Evolutionary conservation across 495 filamentous ascomycete species (phyloP).

Genomic region (Penicillium egyptiacum): DNA sequence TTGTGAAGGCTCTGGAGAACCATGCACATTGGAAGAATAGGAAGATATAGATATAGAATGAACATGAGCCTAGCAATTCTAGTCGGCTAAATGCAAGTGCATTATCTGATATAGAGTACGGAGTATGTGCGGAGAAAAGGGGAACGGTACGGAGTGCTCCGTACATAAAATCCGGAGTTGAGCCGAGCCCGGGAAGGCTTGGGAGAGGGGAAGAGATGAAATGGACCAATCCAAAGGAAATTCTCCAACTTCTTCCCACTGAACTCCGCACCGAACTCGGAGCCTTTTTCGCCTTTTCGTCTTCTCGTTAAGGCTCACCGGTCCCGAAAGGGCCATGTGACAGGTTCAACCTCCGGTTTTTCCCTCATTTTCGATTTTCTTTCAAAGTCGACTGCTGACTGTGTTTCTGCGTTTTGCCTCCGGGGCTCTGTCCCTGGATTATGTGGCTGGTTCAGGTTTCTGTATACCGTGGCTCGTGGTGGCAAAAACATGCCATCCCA

Average conservation of each 20-base stretch:
- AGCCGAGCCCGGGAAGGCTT: slow-evolving; percentile 2
- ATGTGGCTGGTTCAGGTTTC: not conserved
- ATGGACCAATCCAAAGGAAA: not conserved
- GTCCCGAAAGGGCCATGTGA: slow-evolving; percentile 14
- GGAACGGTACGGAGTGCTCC: not conserved
- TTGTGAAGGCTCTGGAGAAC: slow-evolving; percentile 1
- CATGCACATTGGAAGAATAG: slow-evolving; percentile 3
- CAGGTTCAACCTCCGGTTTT: slow-evolving; percentile 20
- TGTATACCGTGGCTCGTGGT: slow-evolving; percentile 16
- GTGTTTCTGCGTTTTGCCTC: not conserved
- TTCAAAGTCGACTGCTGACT: slow-evolving; percentile 1
- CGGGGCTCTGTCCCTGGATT: not conserved
- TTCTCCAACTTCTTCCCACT: slow-evolving; percentile 10
- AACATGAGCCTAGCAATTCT: too few species aligned
- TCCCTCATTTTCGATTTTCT: slow-evolving; percentile 1
- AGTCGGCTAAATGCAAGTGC: too few species aligned
- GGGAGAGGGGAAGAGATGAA: not conserved
- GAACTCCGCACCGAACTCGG: slow-evolving; percentile 27
- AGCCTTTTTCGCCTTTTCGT: slow-evolving; percentile 3
- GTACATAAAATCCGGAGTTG: slow-evolving; percentile 1
- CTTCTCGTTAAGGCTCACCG: not conserved
- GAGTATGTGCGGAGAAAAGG: not conserved
- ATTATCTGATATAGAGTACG: not conserved
- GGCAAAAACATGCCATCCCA: slow-evolving; percentile 10
- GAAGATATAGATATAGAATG: not conserved